These are phyloP conservation scores for Pistacia integerrima DNA, from an alignment of 345 rosid species.

Conservation along the genomic window DNA sequence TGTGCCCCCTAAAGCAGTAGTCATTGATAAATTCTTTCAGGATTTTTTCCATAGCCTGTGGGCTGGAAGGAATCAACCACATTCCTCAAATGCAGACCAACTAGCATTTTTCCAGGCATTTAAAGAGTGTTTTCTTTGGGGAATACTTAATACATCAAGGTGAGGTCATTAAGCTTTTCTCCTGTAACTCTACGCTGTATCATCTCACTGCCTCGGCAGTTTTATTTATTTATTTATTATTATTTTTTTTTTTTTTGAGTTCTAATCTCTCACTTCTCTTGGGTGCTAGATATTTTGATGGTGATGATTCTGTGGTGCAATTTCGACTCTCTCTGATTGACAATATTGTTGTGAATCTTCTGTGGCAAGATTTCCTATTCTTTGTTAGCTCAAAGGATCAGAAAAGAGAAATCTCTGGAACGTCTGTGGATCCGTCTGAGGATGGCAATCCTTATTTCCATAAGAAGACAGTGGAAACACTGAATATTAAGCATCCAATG, in stretches of 20 bases:
- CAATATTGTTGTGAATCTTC: conserved; percentile 64
- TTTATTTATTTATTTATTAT: not conserved
- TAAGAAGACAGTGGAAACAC: conserved; percentile 39
- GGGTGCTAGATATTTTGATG: conserved; percentile 55
- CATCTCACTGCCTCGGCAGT: conserved; percentile 8
- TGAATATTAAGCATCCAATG: conserved; percentile 33
- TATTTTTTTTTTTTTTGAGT: conserved; percentile 6
- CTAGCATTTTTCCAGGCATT: conserved; percentile 64
- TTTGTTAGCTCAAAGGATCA: conserved; percentile 30
- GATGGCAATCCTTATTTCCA: conserved; percentile 29
- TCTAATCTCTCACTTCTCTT: conserved; percentile 16
- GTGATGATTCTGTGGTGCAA: conserved; percentile 43
- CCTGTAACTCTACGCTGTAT: conserved; percentile 7
- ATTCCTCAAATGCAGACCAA: conserved; percentile 51
- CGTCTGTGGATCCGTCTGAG: conserved; percentile 28
- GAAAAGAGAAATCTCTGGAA: conserved; percentile 26
- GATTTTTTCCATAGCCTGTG: conserved; percentile 75
- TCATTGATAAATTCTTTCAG: conserved; percentile 65
- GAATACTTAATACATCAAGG: conserved; percentile 72
- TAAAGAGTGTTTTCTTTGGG: conserved; percentile 88
- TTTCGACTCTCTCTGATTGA: conserved; percentile 59
- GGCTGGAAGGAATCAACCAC: conserved; percentile 71
- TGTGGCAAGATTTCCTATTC: conserved; percentile 71
- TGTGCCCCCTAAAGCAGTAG: conserved; percentile 62
- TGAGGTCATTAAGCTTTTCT: conserved; percentile 25